These are phyloP conservation scores for Scleroderma bovista DNA, from an alignment of 768 basidiomycete genomes.

Conservation along the genomic window DNA sequence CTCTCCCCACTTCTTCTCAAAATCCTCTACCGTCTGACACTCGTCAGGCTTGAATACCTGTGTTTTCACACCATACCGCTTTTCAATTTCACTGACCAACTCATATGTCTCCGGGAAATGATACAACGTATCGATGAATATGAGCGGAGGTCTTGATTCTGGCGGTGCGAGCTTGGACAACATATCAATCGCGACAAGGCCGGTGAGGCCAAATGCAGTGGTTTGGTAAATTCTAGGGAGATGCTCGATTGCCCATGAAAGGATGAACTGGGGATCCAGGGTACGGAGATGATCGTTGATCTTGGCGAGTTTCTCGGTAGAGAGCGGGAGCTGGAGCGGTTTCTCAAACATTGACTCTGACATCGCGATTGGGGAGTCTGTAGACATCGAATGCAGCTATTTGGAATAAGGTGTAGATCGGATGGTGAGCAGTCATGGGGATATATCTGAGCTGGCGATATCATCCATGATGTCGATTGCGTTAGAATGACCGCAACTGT, in stretches of 20 bases:
- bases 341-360: constrained; percentile 28
- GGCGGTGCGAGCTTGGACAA: constrained; percentile 69
- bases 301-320: constrained; percentile 48
- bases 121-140: constrained; percentile 95
- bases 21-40: constrained; percentile 62
- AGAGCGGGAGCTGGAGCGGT: constrained; percentile 53
- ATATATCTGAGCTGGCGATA: too few relatives aligned
- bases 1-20: constrained; percentile 75
- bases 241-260: constrained; percentile 77
- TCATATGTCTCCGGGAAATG: constrained; percentile 93
- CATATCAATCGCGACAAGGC: constrained; percentile 93
- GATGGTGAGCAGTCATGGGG: too few relatives aligned
- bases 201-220: constrained; percentile 94
- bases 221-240: constrained; percentile 86
- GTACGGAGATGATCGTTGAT: constrained; percentile 73
- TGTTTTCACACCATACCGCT: constrained; percentile 66
- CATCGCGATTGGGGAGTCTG: constrained; percentile 5
- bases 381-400: not conserved
- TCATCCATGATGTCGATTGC: too few relatives aligned
- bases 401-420: too few relatives aligned
- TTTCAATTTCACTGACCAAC: constrained; percentile 77
- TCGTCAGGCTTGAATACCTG: constrained; percentile 76
- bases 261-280: constrained; percentile 77
- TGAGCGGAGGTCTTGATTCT: constrained; percentile 62
- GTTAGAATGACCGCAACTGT: too few relatives aligned